These are phyloP conservation scores for Mollisiaceae sp. DNA, from an alignment of 2,329 filamentous ascomycete species.

Conservation along the genomic window DNA sequence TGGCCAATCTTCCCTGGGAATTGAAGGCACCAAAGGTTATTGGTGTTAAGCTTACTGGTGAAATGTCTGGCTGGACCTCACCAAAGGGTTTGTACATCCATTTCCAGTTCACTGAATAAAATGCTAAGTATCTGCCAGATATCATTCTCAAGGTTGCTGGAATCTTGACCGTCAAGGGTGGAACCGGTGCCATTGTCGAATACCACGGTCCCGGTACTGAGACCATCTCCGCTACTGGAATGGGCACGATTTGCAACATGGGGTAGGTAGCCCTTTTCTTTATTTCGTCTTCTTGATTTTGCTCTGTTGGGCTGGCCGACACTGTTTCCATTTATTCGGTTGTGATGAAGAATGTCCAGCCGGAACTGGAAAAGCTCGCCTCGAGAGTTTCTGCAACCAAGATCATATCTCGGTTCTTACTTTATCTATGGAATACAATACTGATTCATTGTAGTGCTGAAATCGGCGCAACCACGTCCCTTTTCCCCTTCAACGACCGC, in stretches of 20 bases:
- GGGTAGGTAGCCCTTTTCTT: constrained; percentile 25
- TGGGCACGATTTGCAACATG: constrained; percentile 70
- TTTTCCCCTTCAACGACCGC: constrained; percentile 97
- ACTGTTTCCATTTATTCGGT: no score
- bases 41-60: constrained; percentile 91
- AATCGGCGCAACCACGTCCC: constrained; percentile 81
- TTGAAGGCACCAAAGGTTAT: constrained; percentile 97
- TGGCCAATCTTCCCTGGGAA: constrained; percentile 97
- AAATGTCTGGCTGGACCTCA: constrained; percentile 87
- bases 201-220: constrained; percentile 76
- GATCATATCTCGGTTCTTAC: no score
- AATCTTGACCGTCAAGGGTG: constrained; percentile 96
- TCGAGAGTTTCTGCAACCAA: no score
- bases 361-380: neutral
- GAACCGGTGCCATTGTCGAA: constrained; percentile 89
- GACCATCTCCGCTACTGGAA: constrained; percentile 79
- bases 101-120: neutral
- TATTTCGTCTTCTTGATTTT: neutral
- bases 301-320: no score
- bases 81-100: constrained; percentile 74
- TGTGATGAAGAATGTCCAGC: no score
- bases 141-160: constrained; percentile 98
- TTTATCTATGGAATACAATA: constrained; percentile 42
- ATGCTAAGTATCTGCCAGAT: constrained; percentile 56
- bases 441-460: constrained; percentile 53